These are phyloP conservation scores for Paramecium caudatum DNA, from an alignment of 73 alveolate genomes.

Conservation along the genomic window DNA sequence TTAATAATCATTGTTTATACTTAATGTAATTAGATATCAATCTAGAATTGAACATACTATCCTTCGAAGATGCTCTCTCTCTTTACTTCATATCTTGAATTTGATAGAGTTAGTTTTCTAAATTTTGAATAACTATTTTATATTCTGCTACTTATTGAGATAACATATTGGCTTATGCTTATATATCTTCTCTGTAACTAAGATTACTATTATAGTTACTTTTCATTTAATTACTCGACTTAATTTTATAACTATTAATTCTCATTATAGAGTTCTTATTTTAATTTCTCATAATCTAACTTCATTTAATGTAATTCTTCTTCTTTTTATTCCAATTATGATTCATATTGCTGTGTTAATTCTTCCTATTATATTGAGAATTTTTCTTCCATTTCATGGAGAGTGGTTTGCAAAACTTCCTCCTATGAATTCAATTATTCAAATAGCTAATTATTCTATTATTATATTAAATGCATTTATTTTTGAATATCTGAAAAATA, in stretches of 20 bases:
- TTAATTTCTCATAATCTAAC: neutral
- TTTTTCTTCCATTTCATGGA: slow-evolving; percentile 3
- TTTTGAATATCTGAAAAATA: neutral
- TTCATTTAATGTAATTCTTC: slow-evolving; percentile 19
- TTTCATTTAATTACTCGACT: neutral
- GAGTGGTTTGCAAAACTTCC: neutral
- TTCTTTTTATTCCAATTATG: slow-evolving; percentile 24
- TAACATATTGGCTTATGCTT: slow-evolving; percentile 15
- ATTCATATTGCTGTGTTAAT: slow-evolving; percentile 17
- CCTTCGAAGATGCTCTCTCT: slow-evolving; percentile 47
- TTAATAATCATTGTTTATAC: slow-evolving; percentile 19
- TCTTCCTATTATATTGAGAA: neutral
- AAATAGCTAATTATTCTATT: slow-evolving; percentile 22
- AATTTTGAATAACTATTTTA: slow-evolving; percentile 57
- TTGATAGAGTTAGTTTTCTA: slow-evolving; percentile 14
- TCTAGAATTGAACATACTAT: slow-evolving; percentile 28
- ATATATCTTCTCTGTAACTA: slow-evolving; percentile 52
- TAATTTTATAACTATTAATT: neutral
- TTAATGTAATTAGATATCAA: slow-evolving; percentile 22
- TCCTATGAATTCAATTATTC: slow-evolving; percentile 25
- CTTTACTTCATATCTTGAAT: slow-evolving; percentile 26
- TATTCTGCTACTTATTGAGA: slow-evolving; percentile 59
- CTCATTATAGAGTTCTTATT: neutral
- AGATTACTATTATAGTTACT: neutral
- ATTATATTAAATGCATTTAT: neutral